Base-by-base conservation (phyloP, 768 basidiomycete species). In the Mrakia blollopis region DNA sequence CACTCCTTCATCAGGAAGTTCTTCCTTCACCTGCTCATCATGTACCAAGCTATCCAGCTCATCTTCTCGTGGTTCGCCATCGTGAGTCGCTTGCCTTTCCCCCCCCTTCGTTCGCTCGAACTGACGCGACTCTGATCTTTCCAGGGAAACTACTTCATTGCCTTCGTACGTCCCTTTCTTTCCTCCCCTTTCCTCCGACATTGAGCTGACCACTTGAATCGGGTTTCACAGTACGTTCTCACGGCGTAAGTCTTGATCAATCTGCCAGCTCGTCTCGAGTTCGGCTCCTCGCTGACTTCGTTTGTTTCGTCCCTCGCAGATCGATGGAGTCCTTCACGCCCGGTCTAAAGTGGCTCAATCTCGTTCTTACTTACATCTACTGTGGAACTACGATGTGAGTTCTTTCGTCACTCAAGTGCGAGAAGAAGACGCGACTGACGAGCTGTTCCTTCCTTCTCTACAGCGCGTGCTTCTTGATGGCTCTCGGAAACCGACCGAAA, bases 21-120 rank as follows among this genome's bases (percentile, higher is more conserved):
- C 44, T 44, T 75, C 44, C 73, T 78, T n/a, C 77, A 78, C 73
- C 6, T 78, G 6, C 68, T 78, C 28, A 78, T 78, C 73, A 6
- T 71, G 21, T 78, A 78, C 69, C 77, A 78, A 41, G 67, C 68
- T 16, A 74, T 78, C 54, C 76, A 83, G 82, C 84, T 98, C 79
- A 84, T 92, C 75, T 96, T 97, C 81, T 87, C 93, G 18, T 99
- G 97, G 97, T 97, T 98, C 82, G 90, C 89, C 73, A 88, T 96
- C 75, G 92, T 92, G 81, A 86, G 91, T 86, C 14, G 13, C 21
- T 60, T 47, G 74, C 25, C 23, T 21, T 25, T 35, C 21, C 28
- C 94, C 96, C 83, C 84, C 87, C 0, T 88, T 94, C 82, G 41
- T 90, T 54, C 87, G 93, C 32, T 61, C 35, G 32, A 14, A 14